Evolutionary conservation across 495 filamentous ascomycete genomes (phyloP), one percentile per base, ranked within the genome.

Genomic region (Polyplosphaeria fusca): DNA sequence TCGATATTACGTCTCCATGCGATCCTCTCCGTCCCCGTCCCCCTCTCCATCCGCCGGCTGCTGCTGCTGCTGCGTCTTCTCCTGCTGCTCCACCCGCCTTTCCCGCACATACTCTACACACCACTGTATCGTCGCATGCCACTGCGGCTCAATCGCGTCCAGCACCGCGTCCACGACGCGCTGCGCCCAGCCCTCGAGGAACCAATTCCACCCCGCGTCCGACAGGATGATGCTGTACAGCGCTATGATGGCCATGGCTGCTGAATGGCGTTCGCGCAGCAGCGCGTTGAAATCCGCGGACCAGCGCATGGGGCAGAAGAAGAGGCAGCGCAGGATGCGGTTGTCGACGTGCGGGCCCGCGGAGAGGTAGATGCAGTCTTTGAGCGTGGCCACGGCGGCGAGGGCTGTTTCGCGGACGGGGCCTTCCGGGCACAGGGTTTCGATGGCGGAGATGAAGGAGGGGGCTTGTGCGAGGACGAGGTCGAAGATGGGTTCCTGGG

Each of bases 51-150:
- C n/a, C n/a, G n/a, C n/a, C n/a, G n/a, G n/a, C n/a, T n/a, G n/a
- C n/a, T n/a, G n/a, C n/a, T n/a, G n/a, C n/a, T n/a, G n/a, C n/a
- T n/a, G n/a, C n/a, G n/a, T n/a, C n/a, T n/a, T n/a, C n/a, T n/a
- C n/a, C n/a, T n/a, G n/a, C 32, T 58, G 23, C 14, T 58, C 19
- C 28, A 40, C 27, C 24, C n/a, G 30, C 44, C 37, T 5, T 37
- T 16, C 32, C 26, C n/a, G 22, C 23, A 63, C 55, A 27, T 32
- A 44, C 16, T 58, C 13, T 13, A 45, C 22, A 9, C 38, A 53
- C 62, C 62, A 65, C 25, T 58, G 51, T 13, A 65, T 40, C 14
- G 35, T 37, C 2, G 11, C 16, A 11, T 28, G n/a, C 62, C 62
- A 65, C 11, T 12, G 30, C 1, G 46, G 52, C 14, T 65, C 62